Conservation (phyloP, 208 protist genomes). For the Tetramitus jugosus region DNA sequence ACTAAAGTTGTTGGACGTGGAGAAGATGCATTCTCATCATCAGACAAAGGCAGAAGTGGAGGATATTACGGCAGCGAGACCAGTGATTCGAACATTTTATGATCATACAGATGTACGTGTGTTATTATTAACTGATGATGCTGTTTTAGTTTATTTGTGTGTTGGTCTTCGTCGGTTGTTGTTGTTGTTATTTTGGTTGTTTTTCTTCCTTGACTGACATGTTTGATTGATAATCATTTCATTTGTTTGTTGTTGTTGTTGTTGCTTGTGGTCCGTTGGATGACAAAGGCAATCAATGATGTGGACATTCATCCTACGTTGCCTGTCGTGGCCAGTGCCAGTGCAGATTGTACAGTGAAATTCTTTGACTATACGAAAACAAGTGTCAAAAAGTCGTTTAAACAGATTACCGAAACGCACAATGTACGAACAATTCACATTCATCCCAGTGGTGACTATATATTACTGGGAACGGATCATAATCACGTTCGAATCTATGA, state of each 20-base stretch:
- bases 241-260: conserved; percentile 36
- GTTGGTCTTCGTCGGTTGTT: no score
- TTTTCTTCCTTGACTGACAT: no score
- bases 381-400: conserved; percentile 29
- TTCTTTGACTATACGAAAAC: conserved; percentile 41
- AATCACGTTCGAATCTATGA: conserved; percentile 39
- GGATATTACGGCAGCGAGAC: conserved; percentile 31
- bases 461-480: conserved; percentile 42
- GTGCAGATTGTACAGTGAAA: conserved; percentile 30
- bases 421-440: conserved; percentile 35
- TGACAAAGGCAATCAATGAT: conserved; percentile 37
- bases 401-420: conserved; percentile 27
- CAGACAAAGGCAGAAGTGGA: conserved; percentile 26
- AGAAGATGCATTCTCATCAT: conserved; percentile 24
- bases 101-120: conserved; percentile 30
- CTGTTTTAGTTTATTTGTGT: no score
- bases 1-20: conserved; percentile 36
- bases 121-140: no score
- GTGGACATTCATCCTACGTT: conserved; percentile 40
- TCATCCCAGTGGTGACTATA: conserved; percentile 41
- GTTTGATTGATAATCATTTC: no score
- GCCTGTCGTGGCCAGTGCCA: conserved; percentile 25
- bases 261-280: conserved; percentile 29
- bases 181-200: no score
- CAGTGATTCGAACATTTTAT: conserved; percentile 43